phyloP scores from a whole-genome alignment of 1,284 basidiomycete genomes.

The Phellinidium pouzarii region DNA sequence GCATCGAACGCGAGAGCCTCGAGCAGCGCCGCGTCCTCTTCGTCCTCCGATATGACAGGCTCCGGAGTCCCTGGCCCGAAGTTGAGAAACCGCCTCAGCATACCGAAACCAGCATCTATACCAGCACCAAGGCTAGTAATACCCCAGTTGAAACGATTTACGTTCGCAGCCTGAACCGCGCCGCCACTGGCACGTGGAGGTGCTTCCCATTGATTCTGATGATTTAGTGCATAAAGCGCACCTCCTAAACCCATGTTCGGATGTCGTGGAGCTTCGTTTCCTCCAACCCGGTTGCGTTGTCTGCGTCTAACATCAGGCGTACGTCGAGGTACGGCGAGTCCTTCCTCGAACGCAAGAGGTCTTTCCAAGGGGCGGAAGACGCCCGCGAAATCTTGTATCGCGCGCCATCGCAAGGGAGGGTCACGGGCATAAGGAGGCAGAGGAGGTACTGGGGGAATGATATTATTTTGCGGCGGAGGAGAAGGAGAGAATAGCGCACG shows the following conservation, averaged over 20 bases:
- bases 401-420: slow-evolving; percentile 22
- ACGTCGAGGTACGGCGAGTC: slow-evolving; percentile 18
- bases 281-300: not conserved
- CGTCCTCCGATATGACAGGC: not conserved
- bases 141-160: not conserved
- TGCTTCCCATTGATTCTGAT: slow-evolving; percentile 23
- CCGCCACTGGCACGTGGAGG: not conserved
- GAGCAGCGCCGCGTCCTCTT: slow-evolving; percentile 7
- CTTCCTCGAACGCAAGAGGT: slow-evolving; percentile 41
- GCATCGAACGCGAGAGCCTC: slow-evolving; percentile 3
- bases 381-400: slow-evolving; percentile 25
- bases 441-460: slow-evolving; percentile 31
- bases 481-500: slow-evolving; percentile 34
- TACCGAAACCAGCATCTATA: not conserved
- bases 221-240: slow-evolving; percentile 45
- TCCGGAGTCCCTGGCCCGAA: not conserved
- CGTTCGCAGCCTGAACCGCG: not conserved
- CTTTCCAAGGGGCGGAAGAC: slow-evolving; percentile 34
- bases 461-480: slow-evolving; percentile 33
- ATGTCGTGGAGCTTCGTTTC: slow-evolving; percentile 31
- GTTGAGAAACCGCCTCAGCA: not conserved
- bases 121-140: not conserved
- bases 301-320: slow-evolving; percentile 15
- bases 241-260: slow-evolving; percentile 62
- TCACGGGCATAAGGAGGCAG: slow-evolving; percentile 32